Base-by-base conservation (phyloP, 2,329 filamentous ascomycete genomes). In the Zasmidium angulare region DNA sequence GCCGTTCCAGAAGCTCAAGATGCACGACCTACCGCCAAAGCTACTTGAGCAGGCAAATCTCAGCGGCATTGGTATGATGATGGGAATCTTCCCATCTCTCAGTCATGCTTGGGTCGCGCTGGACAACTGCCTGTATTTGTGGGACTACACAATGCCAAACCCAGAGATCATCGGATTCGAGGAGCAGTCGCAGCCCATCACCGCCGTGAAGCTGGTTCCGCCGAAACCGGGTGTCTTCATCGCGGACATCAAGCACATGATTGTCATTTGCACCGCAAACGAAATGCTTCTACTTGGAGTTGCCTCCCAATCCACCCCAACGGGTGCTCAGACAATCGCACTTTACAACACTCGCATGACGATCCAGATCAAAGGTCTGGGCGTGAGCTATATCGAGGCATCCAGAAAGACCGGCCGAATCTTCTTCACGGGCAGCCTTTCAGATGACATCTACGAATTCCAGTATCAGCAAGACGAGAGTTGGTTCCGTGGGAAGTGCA, bases 401-500 rank as follows among this genome's bases (percentile, higher is more conserved):
- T 95, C 93, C 0, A 77, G 79, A 2, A 86, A 88, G 20, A 89
- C 86, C 21, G 96, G 96, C 9, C 89, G 95, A 62, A 95, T 99
- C 65, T 99, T 99, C 80, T 96, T 97, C 71, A 88, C 89, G 46
- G 91, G 92, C 40, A 84, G 83, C 53, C 84, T 82, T 53, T 90
- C 93, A 65, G 91, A 91, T 64, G 93, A 98, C 68, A 86, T 99
- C 50, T 91, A 95, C 74, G 95, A 99, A 76, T 84, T 99, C 55
- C 93, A 89, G 67, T 99, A 99, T 73, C 93, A 98, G 76, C 92
- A 96, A 71, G 92, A 98, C 74, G 95, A 99, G 76, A 89, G 90
- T 68, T 99, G 95, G 95, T 99, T 99, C 72, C 89, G 91, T 72
- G 87, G 89, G 61, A 96, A 93, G 76, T 87, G 93, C 63, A 96